Evolutionary conservation across 345 rosid species (phyloP).

Genomic region (Syzygium grande): DNA sequence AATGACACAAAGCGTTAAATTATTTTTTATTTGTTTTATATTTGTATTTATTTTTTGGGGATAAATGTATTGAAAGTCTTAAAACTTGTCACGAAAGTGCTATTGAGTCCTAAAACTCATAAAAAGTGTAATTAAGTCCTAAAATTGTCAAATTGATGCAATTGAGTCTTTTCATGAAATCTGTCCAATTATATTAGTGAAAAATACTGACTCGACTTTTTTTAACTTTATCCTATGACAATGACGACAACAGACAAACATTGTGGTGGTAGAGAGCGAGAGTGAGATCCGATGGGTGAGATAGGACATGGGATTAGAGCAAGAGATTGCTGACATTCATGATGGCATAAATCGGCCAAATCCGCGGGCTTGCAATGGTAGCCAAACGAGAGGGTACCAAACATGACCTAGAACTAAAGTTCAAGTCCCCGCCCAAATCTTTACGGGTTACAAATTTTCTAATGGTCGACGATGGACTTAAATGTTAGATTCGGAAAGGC

Average conservation of each 20-base stretch:
- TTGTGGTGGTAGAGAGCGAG: background rate
- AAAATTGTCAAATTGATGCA: background rate
- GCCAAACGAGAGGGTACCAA: too few relatives aligned
- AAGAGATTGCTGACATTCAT: too few relatives aligned
- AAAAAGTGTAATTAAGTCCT: background rate
- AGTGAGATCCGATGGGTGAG: background rate
- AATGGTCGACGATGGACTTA: too few relatives aligned
- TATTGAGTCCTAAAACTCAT: background rate
- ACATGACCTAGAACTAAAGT: too few relatives aligned
- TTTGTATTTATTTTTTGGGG: background rate
- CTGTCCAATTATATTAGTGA: background rate
- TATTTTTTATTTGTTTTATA: background rate
- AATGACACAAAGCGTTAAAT: background rate
- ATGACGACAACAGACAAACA: background rate
- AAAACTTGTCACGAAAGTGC: background rate
- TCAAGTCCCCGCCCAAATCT: too few relatives aligned
- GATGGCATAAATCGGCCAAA: too few relatives aligned
- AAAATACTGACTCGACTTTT: background rate
- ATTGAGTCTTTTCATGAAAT: background rate
- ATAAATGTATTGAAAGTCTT: background rate
- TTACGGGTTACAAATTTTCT: too few relatives aligned
- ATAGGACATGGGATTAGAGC: too few relatives aligned
- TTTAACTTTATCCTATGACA: background rate
- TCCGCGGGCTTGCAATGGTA: too few relatives aligned
- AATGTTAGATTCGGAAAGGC: too few relatives aligned